phyloP scores from a whole-genome alignment of 441 rosid species.

The Populus tomentosa region DNA sequence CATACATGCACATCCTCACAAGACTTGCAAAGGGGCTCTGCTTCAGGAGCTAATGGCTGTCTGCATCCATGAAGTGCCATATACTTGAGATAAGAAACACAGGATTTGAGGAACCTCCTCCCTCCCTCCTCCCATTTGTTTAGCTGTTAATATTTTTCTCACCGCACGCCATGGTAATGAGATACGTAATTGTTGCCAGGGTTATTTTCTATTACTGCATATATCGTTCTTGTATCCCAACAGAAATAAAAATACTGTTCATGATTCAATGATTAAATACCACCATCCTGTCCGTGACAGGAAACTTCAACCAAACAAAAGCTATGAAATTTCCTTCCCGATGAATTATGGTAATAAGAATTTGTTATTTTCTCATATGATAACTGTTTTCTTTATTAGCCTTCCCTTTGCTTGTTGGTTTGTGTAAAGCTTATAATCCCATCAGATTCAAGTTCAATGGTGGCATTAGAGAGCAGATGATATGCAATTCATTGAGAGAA shows the following conservation, averaged over 20 bases:
- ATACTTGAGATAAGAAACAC: background rate
- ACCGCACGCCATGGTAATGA: background rate
- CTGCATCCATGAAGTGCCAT: background rate
- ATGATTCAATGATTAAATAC: background rate
- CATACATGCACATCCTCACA: background rate
- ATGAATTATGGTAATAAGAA: background rate
- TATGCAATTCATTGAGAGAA: slow-evolving; percentile 5
- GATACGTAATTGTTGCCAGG: background rate
- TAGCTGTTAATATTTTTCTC: background rate
- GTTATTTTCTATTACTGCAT: background rate
- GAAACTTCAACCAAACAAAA: background rate
- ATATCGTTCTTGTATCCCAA: background rate
- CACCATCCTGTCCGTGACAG: background rate
- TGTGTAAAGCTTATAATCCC: background rate
- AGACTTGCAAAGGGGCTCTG: slow-evolving; percentile 5
- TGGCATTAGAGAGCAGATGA: background rate
- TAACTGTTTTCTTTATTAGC: background rate
- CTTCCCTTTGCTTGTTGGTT: background rate
- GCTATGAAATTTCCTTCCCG: background rate
- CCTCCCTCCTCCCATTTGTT: background rate
- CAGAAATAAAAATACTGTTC: background rate
- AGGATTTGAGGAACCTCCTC: background rate
- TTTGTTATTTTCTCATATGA: background rate
- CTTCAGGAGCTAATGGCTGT: background rate
- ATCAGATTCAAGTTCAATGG: too few species aligned